phyloP scores from a whole-genome alignment of 1,284 basidiomycete species.

The Anthracocystis panici-leucophaei region DNA sequence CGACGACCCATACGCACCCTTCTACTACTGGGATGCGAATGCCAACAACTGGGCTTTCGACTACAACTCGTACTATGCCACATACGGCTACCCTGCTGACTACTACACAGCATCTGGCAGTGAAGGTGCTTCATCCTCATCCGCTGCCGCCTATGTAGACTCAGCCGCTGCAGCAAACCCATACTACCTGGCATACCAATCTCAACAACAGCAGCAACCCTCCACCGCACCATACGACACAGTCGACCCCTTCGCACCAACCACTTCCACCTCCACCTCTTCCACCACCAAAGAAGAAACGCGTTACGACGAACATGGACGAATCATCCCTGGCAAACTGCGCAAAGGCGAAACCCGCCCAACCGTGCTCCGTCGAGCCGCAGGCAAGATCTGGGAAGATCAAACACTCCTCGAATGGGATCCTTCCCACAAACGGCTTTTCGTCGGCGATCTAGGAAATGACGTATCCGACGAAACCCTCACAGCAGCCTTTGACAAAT shows the following conservation, averaged over 20 bases:
- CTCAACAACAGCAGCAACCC: background rate
- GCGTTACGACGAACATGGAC: slow-evolving; percentile 35
- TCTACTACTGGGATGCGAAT: slow-evolving; percentile 67
- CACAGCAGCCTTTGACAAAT: slow-evolving; percentile 87
- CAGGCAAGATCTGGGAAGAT: slow-evolving; percentile 97
- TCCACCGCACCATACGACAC: background rate
- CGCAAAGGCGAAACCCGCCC: slow-evolving; percentile 87
- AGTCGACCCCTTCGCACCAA: slow-evolving; percentile 15
- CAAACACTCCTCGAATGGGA: slow-evolving; percentile 97
- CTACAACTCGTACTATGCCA: slow-evolving; percentile 63
- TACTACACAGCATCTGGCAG: slow-evolving; percentile 41
- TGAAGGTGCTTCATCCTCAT: slow-evolving; percentile 22
- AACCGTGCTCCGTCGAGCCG: slow-evolving; percentile 94
- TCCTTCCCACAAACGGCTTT: slow-evolving; percentile 96
- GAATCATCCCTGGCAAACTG: slow-evolving; percentile 59
- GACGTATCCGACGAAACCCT: slow-evolving; percentile 96
- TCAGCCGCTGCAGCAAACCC: slow-evolving; percentile 14
- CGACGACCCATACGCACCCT: slow-evolving; percentile 65
- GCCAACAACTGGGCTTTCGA: slow-evolving; percentile 67
- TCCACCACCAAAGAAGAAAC: slow-evolving; percentile 8
- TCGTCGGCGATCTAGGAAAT: slow-evolving; percentile 97
- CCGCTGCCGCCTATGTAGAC: slow-evolving; percentile 16
- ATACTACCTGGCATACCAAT: slow-evolving; percentile 25
- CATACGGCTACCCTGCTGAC: slow-evolving; percentile 58
- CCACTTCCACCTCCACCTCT: slow-evolving; percentile 6